A percentile compares a stretch with the other conserved stretches of the same genome.
Evolutionary conservation across 768 basidiomycete species (phyloP).

Genomic region (Mycena albidolilacea): DNA sequence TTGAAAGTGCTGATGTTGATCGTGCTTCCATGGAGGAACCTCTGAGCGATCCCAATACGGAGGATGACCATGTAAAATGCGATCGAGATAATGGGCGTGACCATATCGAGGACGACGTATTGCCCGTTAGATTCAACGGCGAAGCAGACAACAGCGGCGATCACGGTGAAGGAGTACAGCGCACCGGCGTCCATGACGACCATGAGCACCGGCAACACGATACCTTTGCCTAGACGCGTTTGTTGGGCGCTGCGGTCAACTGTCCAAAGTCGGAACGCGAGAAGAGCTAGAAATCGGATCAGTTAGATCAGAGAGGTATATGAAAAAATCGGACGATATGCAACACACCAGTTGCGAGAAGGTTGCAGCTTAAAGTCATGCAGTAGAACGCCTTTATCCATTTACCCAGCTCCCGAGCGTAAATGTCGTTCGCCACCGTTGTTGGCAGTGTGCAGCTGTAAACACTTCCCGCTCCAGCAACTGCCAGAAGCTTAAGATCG

Average conservation of each 20-base stretch:
- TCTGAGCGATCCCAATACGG: conserved; percentile 47
- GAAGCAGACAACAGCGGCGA: conserved; percentile 50
- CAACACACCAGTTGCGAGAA: conserved; percentile 47
- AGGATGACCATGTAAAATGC: conserved; percentile 61
- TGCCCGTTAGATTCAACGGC: conserved; percentile 46
- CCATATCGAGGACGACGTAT: conserved; percentile 54
- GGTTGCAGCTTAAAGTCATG: conserved; percentile 50
- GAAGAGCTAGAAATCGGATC: conserved; percentile 11
- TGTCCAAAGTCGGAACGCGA: conserved; percentile 26
- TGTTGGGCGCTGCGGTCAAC: conserved; percentile 43
- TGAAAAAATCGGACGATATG: neutral
- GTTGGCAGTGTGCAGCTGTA: conserved; percentile 9
- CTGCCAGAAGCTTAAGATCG: neutral
- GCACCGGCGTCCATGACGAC: conserved; percentile 55
- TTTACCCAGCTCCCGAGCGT: conserved; percentile 41
- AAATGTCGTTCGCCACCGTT: conserved; percentile 41
- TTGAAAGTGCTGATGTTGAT: neutral
- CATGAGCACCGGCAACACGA: conserved; percentile 45
- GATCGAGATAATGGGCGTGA: conserved; percentile 57
- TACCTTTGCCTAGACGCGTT: conserved; percentile 39
- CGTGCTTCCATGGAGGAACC: neutral
- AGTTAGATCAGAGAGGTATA: neutral
- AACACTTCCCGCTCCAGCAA: conserved; percentile 10
- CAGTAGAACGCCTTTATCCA: conserved; percentile 55
- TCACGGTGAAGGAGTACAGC: conserved; percentile 54